Percentiles rank a stretch among this genome's conserved stretches.
Evolutionary conservation across 73 alveolate species (phyloP).

Genomic region (Paramecium sexaurelia): DNA sequence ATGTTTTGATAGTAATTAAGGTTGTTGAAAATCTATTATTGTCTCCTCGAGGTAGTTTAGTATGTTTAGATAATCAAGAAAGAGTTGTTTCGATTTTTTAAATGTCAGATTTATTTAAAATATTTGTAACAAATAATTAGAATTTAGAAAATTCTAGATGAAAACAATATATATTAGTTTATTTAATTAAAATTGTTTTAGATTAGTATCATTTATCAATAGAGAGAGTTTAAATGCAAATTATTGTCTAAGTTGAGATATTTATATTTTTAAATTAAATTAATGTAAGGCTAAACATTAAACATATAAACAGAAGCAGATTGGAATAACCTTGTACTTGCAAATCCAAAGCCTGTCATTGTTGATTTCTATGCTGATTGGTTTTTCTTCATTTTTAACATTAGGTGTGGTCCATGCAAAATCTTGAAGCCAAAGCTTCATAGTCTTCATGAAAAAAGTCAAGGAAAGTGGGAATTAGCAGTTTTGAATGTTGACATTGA

Average conservation of each 20-base stretch:
- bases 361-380: conserved; percentile 82
- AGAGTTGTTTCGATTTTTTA: not conserved
- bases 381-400: not conserved
- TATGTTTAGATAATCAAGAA: not conserved
- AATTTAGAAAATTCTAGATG: not conserved
- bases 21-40: conserved; percentile 40
- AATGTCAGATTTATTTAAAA: not conserved
- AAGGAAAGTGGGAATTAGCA: conserved; percentile 71
- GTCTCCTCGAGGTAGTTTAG: conserved; percentile 28
- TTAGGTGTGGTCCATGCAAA: conserved; percentile 77
- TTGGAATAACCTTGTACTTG: not conserved
- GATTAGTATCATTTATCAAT: not conserved
- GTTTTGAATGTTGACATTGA: conserved; percentile 74
- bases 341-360: conserved; percentile 70
- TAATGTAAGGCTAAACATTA: not conserved
- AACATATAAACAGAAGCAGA: not conserved
- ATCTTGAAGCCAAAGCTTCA: conserved; percentile 72
- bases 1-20: not conserved
- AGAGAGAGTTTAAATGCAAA: not conserved
- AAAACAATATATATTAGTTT: not conserved
- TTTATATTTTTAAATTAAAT: not conserved
- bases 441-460: not conserved
- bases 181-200: not conserved
- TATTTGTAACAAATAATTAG: not conserved
- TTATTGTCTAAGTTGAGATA: not conserved